phyloP scores from a whole-genome alignment of 2,329 filamentous ascomycete species.

The Pseudonectria buxi region DNA sequence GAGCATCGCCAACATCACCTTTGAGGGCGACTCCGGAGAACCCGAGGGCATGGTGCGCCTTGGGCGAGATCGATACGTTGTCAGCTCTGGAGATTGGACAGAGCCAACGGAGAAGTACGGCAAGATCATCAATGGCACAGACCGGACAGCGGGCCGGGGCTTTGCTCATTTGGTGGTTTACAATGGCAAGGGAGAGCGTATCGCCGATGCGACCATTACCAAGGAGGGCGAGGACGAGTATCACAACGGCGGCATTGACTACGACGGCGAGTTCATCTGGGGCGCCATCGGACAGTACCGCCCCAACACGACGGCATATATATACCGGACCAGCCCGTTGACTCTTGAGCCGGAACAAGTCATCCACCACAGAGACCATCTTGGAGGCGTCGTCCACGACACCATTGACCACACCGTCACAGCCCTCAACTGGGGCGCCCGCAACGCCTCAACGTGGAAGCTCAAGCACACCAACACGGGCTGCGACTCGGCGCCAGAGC shows the following conservation, averaged over 20 bases:
- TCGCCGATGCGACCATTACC: conserved; percentile 40
- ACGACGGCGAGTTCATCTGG: conserved; percentile 41
- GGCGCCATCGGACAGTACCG: conserved; percentile 40
- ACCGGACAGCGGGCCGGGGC: conserved; percentile 37
- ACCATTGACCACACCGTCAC: conserved; percentile 26
- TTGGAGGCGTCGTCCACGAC: conserved; percentile 41
- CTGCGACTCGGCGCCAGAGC: conserved; percentile 11
- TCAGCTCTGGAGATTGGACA: conserved; percentile 39
- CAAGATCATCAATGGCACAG: conserved; percentile 44
- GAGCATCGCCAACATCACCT: conserved; percentile 32
- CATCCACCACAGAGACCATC: conserved; percentile 34
- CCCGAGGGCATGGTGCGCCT: conserved; percentile 42
- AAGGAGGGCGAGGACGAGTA: conserved; percentile 32
- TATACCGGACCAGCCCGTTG: conserved; percentile 32
- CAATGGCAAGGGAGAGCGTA: conserved; percentile 31
- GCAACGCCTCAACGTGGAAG: conserved; percentile 33
- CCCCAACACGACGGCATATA: conserved; percentile 38
- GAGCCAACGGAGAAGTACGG: conserved; percentile 31
- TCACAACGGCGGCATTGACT: conserved; percentile 43
- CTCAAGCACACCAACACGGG: conserved; percentile 13
- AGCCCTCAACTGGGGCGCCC: conserved; percentile 40
- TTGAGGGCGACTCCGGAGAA: conserved; percentile 41
- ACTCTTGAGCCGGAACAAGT: conserved; percentile 29
- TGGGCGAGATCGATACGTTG: conserved; percentile 35
- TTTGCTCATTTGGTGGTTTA: conserved; percentile 41